Evolutionary conservation across 1,284 basidiomycete genomes (phyloP), one percentile per base, ranked within the genome.

Genomic region (Ustilago shanxiensis): DNA sequence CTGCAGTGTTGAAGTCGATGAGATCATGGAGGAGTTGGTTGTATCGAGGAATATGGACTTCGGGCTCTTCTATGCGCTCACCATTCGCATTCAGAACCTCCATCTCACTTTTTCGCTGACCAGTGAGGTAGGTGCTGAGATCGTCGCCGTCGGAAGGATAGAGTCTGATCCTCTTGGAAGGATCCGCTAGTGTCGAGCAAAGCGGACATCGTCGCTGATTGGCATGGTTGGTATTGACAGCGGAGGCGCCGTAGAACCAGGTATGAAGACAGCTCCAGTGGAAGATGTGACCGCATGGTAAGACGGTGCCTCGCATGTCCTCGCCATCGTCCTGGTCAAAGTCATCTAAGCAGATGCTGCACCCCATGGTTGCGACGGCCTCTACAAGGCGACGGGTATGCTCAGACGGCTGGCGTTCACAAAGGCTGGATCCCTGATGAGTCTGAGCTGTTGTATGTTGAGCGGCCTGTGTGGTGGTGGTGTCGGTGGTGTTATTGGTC

Each of bases 221-320:
- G 49, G 37, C 29, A 2, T 37, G 61, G 7, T 50, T 39, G 14
- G 50, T 50, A 14, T 22, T 41, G 11, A 24, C n/a, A 10, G 53
- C 49, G n/a, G 50, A 33, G 2, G 58, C 3, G 6, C 73, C 68
- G 39, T 61, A 71, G 56, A 74, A 68, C 76, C 76, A 78, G 16
- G 55, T 35, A 8, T 57, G 35, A 29, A 78, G 60, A 59, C 76
- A 78, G 2, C 62, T 55, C 44, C 37, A 47, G 45, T 78, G 76
- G 37, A 74, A 78, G 65, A 78, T 74, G 29, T 78, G 76, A 13
- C 76, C 76, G 35, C 76, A 78, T 13, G 58, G 14, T 22, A 78
- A 66, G 0, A 72, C 60, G 8, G 68, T 52, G 20, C 72, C 72
- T 6, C 75, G 60, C 49, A 57, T 63, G 1, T 26, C 33, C 13